Evolutionary conservation across 768 basidiomycete genomes (phyloP).

Genomic region (Lanmaoa pseudosensibilis): DNA sequence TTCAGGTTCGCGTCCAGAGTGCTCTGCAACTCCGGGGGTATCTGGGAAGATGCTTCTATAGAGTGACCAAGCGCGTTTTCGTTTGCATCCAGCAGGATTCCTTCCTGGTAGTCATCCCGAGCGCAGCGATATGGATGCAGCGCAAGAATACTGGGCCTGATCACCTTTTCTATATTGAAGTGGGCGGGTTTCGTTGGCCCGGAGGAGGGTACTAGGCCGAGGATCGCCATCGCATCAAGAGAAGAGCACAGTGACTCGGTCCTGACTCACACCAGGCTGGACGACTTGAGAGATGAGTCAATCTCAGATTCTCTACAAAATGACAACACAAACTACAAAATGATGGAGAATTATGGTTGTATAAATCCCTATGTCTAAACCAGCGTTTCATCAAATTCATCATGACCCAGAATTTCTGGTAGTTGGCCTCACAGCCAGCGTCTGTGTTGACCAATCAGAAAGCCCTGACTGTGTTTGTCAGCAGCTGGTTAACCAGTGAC

Average conservation of each 20-base stretch:
- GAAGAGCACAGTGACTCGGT: background rate
- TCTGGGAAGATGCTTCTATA: conserved; percentile 44
- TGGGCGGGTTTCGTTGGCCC: conserved; percentile 62
- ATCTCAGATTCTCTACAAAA: too few species aligned
- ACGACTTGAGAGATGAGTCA: too few species aligned
- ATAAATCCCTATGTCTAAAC: too few species aligned
- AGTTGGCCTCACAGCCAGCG: too few species aligned
- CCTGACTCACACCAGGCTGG: background rate
- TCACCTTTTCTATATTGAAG: conserved; percentile 79
- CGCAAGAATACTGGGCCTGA: conserved; percentile 92
- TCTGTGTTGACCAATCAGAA: too few species aligned
- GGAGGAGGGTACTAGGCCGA: conserved; percentile 51
- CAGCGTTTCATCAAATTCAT: too few species aligned
- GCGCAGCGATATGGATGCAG: conserved; percentile 95
- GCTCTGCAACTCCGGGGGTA: conserved; percentile 37
- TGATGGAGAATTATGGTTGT: too few species aligned
- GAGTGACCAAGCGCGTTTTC: conserved; percentile 94
- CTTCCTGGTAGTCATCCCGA: conserved; percentile 89
- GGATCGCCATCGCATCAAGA: conserved; percentile 60
- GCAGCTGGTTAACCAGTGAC: too few species aligned
- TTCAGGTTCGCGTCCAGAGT: conserved; percentile 61
- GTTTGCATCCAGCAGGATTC: conserved; percentile 95
- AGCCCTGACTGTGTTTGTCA: too few species aligned
- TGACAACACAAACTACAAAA: too few species aligned
- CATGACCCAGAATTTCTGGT: too few species aligned